Evolutionary conservation across 805 yeast genomes (phyloP).

Genomic region (Zygosaccharomyces kombuchaensis): DNA sequence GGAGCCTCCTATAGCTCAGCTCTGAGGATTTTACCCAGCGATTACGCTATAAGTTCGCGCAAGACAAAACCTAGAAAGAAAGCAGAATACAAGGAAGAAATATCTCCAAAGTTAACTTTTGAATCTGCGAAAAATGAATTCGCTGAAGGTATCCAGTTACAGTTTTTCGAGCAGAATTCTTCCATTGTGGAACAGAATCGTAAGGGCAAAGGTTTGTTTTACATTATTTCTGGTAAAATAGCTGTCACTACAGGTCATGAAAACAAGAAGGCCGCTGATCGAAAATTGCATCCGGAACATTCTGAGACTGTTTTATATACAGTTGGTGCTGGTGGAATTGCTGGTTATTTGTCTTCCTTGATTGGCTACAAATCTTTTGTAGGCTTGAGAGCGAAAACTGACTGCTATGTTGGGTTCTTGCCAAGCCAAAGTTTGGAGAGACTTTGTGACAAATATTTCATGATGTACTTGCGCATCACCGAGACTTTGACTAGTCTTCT

Average conservation of each 20-base stretch:
- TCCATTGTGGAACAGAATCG: conserved; percentile 60
- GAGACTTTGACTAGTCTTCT: conserved; percentile 62
- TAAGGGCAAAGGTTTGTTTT: conserved; percentile 69
- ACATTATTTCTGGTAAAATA: conserved; percentile 72
- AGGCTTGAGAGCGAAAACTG: conserved; percentile 56
- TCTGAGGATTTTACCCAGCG: conserved; percentile 27
- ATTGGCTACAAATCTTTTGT: conserved; percentile 78
- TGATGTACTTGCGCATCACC: conserved; percentile 74
- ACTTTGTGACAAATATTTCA: conserved; percentile 70
- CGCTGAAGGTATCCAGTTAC: conserved; percentile 54
- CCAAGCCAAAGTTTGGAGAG: conserved; percentile 58
- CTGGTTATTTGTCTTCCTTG: conserved; percentile 80
- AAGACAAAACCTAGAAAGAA: conserved; percentile 19
- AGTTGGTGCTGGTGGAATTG: conserved; percentile 72
- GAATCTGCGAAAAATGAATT: conserved; percentile 53
- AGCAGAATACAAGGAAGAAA: conserved; percentile 20
- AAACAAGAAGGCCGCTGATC: neutral
- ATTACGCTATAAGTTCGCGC: conserved; percentile 18
- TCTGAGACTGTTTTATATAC: conserved; percentile 42
- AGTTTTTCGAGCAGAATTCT: conserved; percentile 49
- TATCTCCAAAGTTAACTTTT: conserved; percentile 38
- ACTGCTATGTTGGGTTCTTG: conserved; percentile 66
- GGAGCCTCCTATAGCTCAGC: conserved; percentile 5
- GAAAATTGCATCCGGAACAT: conserved; percentile 12
- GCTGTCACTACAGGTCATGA: conserved; percentile 43